Percentiles rank a stretch among this genome's conserved stretches.
phyloP scores from a whole-genome alignment of 805 yeast species.

The Wickerhamiella galacta region DNA sequence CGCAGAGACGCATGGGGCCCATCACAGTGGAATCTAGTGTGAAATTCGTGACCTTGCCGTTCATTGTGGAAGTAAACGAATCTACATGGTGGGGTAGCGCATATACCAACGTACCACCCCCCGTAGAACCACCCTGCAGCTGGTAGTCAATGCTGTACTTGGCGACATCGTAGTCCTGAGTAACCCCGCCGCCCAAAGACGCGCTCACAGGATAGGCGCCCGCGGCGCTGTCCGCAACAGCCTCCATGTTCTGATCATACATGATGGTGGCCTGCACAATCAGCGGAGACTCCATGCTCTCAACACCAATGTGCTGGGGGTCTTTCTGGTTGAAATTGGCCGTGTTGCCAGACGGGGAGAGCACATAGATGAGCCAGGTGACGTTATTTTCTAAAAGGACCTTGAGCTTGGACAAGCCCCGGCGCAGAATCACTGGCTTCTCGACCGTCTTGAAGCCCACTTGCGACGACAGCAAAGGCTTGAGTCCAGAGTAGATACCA shows the following conservation, averaged over 20 bases:
- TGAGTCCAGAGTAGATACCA: constrained; percentile 36
- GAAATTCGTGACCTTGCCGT: constrained; percentile 19
- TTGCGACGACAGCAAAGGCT: constrained; percentile 30
- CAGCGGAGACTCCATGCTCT: constrained; percentile 21
- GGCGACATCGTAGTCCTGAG: constrained; percentile 26
- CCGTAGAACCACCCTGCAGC: constrained; percentile 34
- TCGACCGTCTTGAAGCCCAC: constrained; percentile 29
- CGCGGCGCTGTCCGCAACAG: constrained; percentile 44
- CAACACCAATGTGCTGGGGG: constrained; percentile 32
- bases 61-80: constrained; percentile 26
- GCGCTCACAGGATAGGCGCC: constrained; percentile 48
- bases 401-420: constrained; percentile 22
- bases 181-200: constrained; percentile 29
- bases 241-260: constrained; percentile 21
- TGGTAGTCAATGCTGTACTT: constrained; percentile 32
- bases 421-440: constrained; percentile 19
- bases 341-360: constrained; percentile 25
- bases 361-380: constrained; percentile 34
- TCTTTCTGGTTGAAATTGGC: constrained; percentile 21
- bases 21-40: constrained; percentile 33
- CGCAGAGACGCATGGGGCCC: constrained; percentile 26
- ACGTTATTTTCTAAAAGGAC: constrained; percentile 26
- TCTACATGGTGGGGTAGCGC: constrained; percentile 54
- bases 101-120: constrained; percentile 31
- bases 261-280: constrained; percentile 24